Base-by-base conservation (phyloP, 2,329 filamentous ascomycete species). In the Sarocladiaceae sp. region DNA sequence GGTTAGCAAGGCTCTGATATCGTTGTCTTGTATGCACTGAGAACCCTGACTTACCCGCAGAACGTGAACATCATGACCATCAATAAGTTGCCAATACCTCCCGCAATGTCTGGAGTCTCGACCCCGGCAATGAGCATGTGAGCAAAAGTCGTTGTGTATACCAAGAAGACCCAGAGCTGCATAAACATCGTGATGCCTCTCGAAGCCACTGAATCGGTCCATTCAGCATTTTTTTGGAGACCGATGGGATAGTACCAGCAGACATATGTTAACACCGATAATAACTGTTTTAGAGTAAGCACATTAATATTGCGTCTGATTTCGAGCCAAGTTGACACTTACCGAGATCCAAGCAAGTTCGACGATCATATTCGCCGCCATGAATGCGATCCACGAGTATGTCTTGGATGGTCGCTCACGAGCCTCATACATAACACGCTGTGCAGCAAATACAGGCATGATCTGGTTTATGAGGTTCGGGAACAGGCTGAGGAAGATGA, bases 401-500 rank as follows among this genome's bases (percentile, higher is more conserved):
- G 82, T 74, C 61, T 86, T 86, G 5, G 80, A 83, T 0, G 84
- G 84, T 0, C 83, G 74, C 61, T 88, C 85, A 28, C 83, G 82
- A 4, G 82, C 78, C 66, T 90, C 87, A 61, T 89, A 90, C 8
- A 90, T 70, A 13, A 82, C 76, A 26, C 86, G 79, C 59, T 88
- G 84, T 0, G 78, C 77, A 39, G 88, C 80, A 57, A 89, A 89
- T 54, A 84, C 80, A 1, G 86, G 86, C 77, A 88, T 84, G 58
- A 86, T 83, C 58, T 86, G 83, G 56, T 86, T 78, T 1, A 82
- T 76, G 44, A 88, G 66, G 51, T 81, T 76, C 23, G 81, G 79
- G 66, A 90, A 90, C 64, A 90, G 84, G 13, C 82, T 87, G 52
- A 82, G 69, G 55, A 88, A 73, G 76, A 89, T 83, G 68, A 90